These are phyloP conservation scores for Trametes gibbosa DNA, from an alignment of 768 basidiomycete species.

Conservation along the genomic window DNA sequence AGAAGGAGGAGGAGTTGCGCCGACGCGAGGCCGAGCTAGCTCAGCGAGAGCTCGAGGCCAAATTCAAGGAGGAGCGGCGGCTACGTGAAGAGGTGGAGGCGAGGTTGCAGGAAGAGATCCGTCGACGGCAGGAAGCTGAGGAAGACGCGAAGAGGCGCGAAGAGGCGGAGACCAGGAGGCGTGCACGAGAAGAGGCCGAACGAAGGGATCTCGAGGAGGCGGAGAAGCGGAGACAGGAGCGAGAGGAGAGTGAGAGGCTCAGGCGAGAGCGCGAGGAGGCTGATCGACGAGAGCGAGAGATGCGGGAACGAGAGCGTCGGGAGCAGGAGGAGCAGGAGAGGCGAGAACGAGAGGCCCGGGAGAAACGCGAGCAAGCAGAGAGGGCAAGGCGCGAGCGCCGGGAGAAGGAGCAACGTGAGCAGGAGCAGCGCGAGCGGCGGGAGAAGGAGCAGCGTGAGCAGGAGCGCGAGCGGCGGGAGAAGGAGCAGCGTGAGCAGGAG, in stretches of 20 bases:
- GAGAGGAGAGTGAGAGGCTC: constrained; percentile 8
- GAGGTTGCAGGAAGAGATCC: constrained; percentile 31
- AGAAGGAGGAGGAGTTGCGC: constrained; percentile 34
- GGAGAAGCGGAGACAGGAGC: constrained; percentile 12
- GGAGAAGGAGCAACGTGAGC: constrained; percentile 22
- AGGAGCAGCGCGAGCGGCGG: constrained; percentile 31
- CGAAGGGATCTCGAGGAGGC: constrained; percentile 15
- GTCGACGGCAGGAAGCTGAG: constrained; percentile 22
- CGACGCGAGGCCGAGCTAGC: constrained; percentile 29
- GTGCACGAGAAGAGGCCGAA: constrained; percentile 22
- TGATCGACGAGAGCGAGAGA: constrained; percentile 28
- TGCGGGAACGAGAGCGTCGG: constrained; percentile 30
- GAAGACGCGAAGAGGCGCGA: constrained; percentile 30
- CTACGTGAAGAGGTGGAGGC: constrained; percentile 33
- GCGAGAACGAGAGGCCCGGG: constrained; percentile 18
- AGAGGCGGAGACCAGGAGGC: constrained; percentile 31
- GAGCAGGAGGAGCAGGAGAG: constrained; percentile 32
- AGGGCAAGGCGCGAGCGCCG: constrained; percentile 7
- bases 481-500: neutral
- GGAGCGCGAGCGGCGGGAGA: constrained; percentile 19
- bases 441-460: constrained; percentile 33
- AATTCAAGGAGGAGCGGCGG: constrained; percentile 28
- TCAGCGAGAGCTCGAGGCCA: constrained; percentile 27
- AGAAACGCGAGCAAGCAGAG: constrained; percentile 8
- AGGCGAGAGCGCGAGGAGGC: constrained; percentile 23